phyloP scores from a whole-genome alignment of 1,284 basidiomycete species.

The Puccinia hordei region DNA sequence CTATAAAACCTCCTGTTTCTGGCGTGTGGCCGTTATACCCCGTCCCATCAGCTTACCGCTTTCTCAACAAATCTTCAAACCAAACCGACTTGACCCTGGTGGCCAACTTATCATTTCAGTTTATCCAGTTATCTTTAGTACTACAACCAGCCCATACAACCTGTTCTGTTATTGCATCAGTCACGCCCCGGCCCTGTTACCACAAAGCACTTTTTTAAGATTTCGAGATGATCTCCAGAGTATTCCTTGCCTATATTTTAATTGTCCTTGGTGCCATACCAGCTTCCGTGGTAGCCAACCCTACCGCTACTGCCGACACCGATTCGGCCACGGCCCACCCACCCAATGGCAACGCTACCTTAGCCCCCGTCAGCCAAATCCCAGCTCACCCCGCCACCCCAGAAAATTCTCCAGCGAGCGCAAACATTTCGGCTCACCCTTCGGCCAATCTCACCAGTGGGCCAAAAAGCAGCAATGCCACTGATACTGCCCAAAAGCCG shows the following conservation, averaged over 20 bases:
- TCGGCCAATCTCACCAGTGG: not conserved
- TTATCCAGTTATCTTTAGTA: not conserved
- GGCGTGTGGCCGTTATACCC: not conserved
- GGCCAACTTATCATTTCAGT: not conserved
- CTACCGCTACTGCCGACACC: not conserved
- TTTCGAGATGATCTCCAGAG: conserved; percentile 13
- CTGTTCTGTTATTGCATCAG: not conserved
- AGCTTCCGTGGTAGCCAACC: not conserved
- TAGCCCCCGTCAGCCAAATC: not conserved
- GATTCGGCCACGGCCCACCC: not conserved
- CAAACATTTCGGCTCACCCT: conserved; percentile 1
- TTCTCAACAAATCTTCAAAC: not conserved
- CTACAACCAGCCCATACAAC: not conserved
- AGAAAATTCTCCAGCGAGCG: not conserved
- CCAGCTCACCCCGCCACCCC: not conserved
- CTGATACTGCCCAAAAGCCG: not conserved
- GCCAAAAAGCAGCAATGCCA: not conserved
- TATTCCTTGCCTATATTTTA: conserved; percentile 1
- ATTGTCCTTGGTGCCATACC: not conserved
- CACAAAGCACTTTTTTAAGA: no score
- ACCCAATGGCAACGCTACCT: not conserved
- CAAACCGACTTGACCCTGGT: not conserved
- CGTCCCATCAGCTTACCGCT: not conserved
- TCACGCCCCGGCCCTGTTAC: no score
- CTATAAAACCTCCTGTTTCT: not conserved